Percentiles rank a stretch among this genome's conserved stretches.
phyloP scores from a whole-genome alignment of 2,329 filamentous ascomycete genomes.

The Ophiosphaerella herpotricha region DNA sequence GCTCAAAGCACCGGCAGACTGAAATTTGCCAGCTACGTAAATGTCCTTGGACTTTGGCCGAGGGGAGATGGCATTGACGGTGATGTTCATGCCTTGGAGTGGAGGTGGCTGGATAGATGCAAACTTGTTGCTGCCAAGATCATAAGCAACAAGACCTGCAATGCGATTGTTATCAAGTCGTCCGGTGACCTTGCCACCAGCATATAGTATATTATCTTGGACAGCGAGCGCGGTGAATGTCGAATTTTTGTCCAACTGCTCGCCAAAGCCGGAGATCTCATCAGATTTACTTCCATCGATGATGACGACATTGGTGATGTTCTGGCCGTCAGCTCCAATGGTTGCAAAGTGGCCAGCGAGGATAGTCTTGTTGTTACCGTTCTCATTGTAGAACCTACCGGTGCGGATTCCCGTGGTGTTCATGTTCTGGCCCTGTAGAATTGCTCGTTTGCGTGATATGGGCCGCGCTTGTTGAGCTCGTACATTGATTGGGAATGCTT shows the following conservation, averaged over 20 bases:
- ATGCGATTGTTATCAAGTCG: slow-evolving; percentile 65
- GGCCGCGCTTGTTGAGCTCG: slow-evolving; percentile 33
- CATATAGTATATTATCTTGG: slow-evolving; percentile 65
- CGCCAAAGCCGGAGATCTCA: slow-evolving; percentile 69
- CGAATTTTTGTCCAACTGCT: slow-evolving; percentile 70
- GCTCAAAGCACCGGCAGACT: slow-evolving; percentile 78
- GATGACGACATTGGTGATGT: slow-evolving; percentile 79
- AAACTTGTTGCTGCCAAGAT: slow-evolving; percentile 69
- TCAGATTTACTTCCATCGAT: slow-evolving; percentile 75
- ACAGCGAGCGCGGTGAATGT: slow-evolving; percentile 71
- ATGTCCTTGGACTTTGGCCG: slow-evolving; percentile 73
- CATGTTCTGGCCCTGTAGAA: slow-evolving; percentile 49
- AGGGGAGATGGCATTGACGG: slow-evolving; percentile 76
- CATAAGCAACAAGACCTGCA: slow-evolving; percentile 78
- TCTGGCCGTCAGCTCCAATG: slow-evolving; percentile 68
- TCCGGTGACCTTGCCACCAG: slow-evolving; percentile 80
- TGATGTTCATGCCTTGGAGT: slow-evolving; percentile 69
- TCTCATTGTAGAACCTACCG: slow-evolving; percentile 75
- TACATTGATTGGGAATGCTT: slow-evolving; percentile 52
- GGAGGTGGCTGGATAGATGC: slow-evolving; percentile 72
- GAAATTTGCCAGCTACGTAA: slow-evolving; percentile 85
- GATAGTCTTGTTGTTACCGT: slow-evolving; percentile 78
- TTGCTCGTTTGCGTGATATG: slow-evolving; percentile 48
- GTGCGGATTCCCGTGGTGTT: slow-evolving; percentile 71
- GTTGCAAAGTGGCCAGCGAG: slow-evolving; percentile 86